Evolutionary conservation across 1,284 basidiomycete genomes (phyloP), one percentile per base, ranked within the genome.

Genomic region (Hortiboletus rubellus): DNA sequence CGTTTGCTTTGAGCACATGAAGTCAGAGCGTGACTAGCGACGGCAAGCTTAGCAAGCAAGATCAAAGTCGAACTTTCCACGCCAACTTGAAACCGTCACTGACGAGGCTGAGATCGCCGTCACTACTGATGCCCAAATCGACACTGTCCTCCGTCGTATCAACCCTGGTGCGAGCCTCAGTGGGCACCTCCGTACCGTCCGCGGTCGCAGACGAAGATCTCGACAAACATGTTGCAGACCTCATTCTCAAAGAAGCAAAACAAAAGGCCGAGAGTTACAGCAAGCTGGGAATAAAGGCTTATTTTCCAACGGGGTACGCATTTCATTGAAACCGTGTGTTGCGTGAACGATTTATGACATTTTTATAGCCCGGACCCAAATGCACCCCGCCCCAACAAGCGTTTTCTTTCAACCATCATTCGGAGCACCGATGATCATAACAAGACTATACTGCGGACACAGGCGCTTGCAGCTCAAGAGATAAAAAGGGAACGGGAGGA

Each of bases 371-470:
- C 50, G 5, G 85, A 87, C 60, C 81, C 77, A 55, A 90, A 86
- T 66, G 86, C 83, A 1, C 92, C 91, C 0, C 86, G 83, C 64
- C 74, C 94, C n/a, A 96, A 96, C 77, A 97, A 96, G 69, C 89
- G 92, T 1, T 97, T 97, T 73, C 77, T 97, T 22, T 84, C 87
- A 0, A 87, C 89, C 27, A 92, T 97, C 58, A 94, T 97, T 54
- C 85, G 87, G 59, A 93, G 83, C 61, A 96, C 95, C 4, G 94
- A 95, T 68, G 93, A 94, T 55, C 95, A 97, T 70, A 97, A 97
- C 72, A 86, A 87, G 71, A 86, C 89, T 14, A 77, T 97, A 18
- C 75, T 94, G 10, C 82, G 85, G 43, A 82, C 87, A 18, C 92
- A 97, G 73, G 87, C 89, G 0, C 73, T 82, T 18, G 86, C 88